Base-by-base conservation (phyloP, 306 rosid species). In the Rosa lucieae region DNA sequence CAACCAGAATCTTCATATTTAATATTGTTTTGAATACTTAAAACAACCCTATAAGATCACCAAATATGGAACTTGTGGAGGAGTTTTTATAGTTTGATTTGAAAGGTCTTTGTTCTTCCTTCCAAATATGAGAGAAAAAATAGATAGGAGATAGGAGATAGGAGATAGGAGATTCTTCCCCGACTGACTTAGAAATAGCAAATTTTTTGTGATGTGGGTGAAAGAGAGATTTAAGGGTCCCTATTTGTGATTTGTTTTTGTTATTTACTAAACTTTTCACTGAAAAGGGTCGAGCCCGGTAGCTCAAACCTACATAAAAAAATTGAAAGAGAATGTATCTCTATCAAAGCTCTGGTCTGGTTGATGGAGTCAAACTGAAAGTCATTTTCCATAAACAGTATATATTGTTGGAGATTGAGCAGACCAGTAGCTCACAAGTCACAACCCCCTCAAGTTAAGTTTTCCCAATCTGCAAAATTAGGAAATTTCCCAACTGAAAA, bases 361-460 rank as follows among this genome's bases (percentile, higher is more conserved):
- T 83, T 89, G 80, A 88, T 82, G 89, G 88, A 80, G 89, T 74
- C 77, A 67, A 85, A 82, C 62, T 78, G 75, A 79, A 73, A 78
- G 92, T 89, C 95, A 56, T 83, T 86, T 84, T 93, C 95, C 72
- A 70, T 78, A 46, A 73, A 85, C 84, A 79, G 84, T 86, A 82
- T 79, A 78, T 74, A 59, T 66, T 84, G 66, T 78, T 86, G 79
- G 78, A 82, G 73, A 70, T 78, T 52, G 69, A 83, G 78, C 82
- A 62, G 81, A 76, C 79, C 75, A 35, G 23, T 80, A 77, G 75
- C 79, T 81, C 80, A 46, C 62, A 7, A 55, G 4, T 6, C 37
- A 32, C 37, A 32, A 32, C 77, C 77, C 46, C 46, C 59, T 40
- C 49, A 74, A 65, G 80, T 75, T 62, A 17, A 20, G 7, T n/a